Evolutionary conservation across 2,329 filamentous ascomycete genomes (phyloP), one percentile per base, ranked within the genome.

Genomic region (Cercospora berteroae): DNA sequence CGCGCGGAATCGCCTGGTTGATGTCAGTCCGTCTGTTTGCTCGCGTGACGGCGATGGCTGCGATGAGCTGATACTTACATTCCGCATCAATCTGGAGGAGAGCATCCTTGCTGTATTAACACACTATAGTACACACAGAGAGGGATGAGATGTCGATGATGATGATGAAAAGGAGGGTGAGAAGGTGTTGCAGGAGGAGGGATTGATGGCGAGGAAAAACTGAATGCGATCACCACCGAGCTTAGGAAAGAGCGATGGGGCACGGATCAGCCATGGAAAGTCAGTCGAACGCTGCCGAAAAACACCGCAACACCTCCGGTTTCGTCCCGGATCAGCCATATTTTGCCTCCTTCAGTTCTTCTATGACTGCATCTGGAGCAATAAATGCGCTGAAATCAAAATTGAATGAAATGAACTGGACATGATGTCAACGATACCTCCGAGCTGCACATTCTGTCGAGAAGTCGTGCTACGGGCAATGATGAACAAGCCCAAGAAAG

Each of bases 11-110:
- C 55, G 75, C 74, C 76, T 77, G 70, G 31, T 55, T 31, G 55
- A 65, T 42, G 61, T 75, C 65, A 77, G 70, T 70, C 36, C 10
- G 10, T 36, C 12, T 64, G 23, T 50, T 55, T 74, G 74, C 70
- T 75, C 73, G 73, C 74, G 70, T 74, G 72, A 74, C 74, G 70
- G 60, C 52, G 55, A 63, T 63, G 60, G 60, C 42, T 23, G 57
- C 48, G 52, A 56, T 59, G 61, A 52, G 52, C 52, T 64, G 57
- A 48, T 18, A 77, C 77, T 71, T 70, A 79, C 77, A 70, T 70
- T 77, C 67, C 77, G 75, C 73, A 76, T 75, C 63, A 78, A 67
- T 71, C 75, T 71, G 64, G 74, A 76, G 56, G 76, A 77, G 67
- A 79, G 69, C 77, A 79, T 79, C 57, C 67, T 76, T 71, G 59